Evolutionary conservation across 495 filamentous ascomycete species (phyloP).

Genomic region (Lophium mytilinum): DNA sequence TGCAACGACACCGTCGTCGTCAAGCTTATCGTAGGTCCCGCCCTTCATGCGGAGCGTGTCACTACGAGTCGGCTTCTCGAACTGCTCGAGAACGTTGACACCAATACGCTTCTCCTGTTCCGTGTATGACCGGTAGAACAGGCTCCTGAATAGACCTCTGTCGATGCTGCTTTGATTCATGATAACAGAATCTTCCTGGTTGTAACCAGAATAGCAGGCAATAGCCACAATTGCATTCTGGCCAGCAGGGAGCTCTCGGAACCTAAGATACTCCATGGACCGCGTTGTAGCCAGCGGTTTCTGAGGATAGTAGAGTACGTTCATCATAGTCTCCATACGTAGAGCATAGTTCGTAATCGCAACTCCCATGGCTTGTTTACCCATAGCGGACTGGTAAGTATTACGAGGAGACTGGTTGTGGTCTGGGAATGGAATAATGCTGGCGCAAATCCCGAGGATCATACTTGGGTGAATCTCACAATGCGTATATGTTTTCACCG

Average conservation of each 20-base stretch:
- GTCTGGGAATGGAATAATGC: conserved; percentile 98
- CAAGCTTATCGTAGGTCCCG: conserved; percentile 96
- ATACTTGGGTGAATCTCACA: conserved; percentile 99
- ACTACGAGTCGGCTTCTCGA: conserved; percentile 84
- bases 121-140: conserved; percentile 95
- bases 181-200: conserved; percentile 99
- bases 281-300: conserved; percentile 93
- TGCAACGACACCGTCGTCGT: conserved; percentile 87
- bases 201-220: conserved; percentile 96
- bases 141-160: conserved; percentile 89
- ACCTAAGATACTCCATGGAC: conserved; percentile 97
- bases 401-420: conserved; percentile 99
- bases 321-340: conserved; percentile 99
- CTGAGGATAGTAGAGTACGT: conserved; percentile 97
- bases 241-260: conserved; percentile 90
- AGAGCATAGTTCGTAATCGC: conserved; percentile 93
- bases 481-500: conserved; percentile 85
- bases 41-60: conserved; percentile 88
- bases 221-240: conserved; percentile 99
- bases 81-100: conserved; percentile 77
- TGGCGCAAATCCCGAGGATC: conserved; percentile 95
- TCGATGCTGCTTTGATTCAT: conserved; percentile 99
- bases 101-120: conserved; percentile 93
- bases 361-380: conserved; percentile 99
- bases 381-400: conserved; percentile 99